Percentiles rank a stretch among this genome's conserved stretches.
phyloP scores from a whole-genome alignment of 768 basidiomycete species.

The Lactarius indigo region DNA sequence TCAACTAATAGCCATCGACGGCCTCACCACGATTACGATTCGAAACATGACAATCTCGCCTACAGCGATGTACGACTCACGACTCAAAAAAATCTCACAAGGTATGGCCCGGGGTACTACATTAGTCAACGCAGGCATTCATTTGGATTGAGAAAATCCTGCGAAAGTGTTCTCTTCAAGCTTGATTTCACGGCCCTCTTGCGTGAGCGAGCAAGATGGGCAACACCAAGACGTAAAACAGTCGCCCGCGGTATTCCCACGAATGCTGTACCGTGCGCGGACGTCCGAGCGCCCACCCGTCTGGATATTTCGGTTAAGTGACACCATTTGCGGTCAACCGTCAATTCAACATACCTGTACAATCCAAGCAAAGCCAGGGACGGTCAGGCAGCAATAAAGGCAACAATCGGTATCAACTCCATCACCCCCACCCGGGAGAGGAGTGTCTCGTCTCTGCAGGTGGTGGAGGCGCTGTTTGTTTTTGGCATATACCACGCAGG shows the following conservation, averaged over 20 bases:
- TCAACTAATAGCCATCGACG: no score
- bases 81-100: neutral
- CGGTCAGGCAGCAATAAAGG: constrained; percentile 33
- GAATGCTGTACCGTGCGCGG: constrained; percentile 45
- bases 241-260: constrained; percentile 40
- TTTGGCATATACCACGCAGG: constrained; percentile 40
- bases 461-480: constrained; percentile 41
- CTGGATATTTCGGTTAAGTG: constrained; percentile 12
- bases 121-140: neutral
- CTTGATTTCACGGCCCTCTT: constrained; percentile 47
- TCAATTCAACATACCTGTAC: constrained; percentile 36
- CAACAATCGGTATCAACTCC: constrained; percentile 37
- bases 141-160: neutral
- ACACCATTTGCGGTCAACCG: neutral
- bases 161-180: constrained; percentile 41
- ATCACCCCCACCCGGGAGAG: constrained; percentile 35
- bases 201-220: constrained; percentile 44
- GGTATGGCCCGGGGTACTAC: neutral
- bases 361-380: constrained; percentile 34
- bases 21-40: neutral
- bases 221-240: constrained; percentile 42
- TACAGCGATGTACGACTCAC: neutral
- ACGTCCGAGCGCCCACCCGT: constrained; percentile 36
- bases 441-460: constrained; percentile 34
- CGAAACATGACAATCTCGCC: neutral